phyloP scores from a whole-genome alignment of 208 protist species.

The Trypanosoma avium region DNA sequence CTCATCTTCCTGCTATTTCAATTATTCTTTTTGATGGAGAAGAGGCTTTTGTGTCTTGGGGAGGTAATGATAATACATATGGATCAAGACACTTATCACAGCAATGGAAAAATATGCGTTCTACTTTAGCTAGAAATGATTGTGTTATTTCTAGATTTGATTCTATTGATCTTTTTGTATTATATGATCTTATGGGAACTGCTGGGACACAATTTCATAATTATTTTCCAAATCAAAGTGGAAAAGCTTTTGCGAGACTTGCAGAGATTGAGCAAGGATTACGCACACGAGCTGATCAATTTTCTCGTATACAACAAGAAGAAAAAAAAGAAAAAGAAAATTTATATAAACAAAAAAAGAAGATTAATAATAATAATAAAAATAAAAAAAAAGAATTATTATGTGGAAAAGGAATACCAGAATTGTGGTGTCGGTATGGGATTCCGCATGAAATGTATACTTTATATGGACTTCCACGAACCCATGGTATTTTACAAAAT shows the following conservation, averaged over 20 bases:
- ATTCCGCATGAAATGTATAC: slow-evolving; percentile 50
- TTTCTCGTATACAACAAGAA: slow-evolving; percentile 2
- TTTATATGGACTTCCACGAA: slow-evolving; percentile 27
- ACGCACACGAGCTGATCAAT: slow-evolving; percentile 23
- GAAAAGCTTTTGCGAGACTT: slow-evolving; percentile 39
- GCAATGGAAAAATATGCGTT: slow-evolving; percentile 31
- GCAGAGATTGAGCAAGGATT: slow-evolving; percentile 33
- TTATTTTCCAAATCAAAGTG: slow-evolving; percentile 63
- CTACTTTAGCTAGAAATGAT: not conserved
- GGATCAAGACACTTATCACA: slow-evolving; percentile 85
- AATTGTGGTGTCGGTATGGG: slow-evolving; percentile 42
- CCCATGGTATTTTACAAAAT: not conserved
- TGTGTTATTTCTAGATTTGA: slow-evolving; percentile 32
- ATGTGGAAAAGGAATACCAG: slow-evolving; percentile 24
- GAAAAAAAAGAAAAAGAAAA: not conserved
- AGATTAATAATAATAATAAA: not conserved
- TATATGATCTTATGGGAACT: slow-evolving; percentile 85
- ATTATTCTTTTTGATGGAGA: slow-evolving; percentile 94
- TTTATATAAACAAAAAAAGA: not conserved
- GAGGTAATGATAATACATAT: slow-evolving; percentile 88
- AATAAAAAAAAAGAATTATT: not conserved
- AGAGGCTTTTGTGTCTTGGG: slow-evolving; percentile 90
- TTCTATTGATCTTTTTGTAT: slow-evolving; percentile 70
- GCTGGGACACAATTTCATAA: slow-evolving; percentile 51
- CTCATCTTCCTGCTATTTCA: slow-evolving; percentile 51